Conservation (phyloP, 371 early-diverging fungal genomes). For the Dichotomocladium elegans region DNA sequence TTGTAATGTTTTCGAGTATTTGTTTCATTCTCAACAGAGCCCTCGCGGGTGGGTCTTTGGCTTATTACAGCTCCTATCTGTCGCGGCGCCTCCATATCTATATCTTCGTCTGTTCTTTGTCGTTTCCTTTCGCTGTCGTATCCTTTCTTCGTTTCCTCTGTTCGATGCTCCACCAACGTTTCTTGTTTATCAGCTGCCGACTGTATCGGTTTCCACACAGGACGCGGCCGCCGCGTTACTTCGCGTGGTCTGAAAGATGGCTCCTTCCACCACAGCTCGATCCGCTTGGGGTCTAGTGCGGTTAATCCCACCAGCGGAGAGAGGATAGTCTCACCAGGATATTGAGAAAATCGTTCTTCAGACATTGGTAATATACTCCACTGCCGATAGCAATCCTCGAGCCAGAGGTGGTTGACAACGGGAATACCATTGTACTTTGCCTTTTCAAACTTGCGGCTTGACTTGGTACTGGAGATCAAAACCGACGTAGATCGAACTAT, state of each 20-base stretch:
- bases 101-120: too few species aligned
- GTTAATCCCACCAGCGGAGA: conserved; percentile 25
- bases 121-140: too few species aligned
- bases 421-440: conserved; percentile 61
- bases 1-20: too few species aligned
- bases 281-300: conserved; percentile 6
- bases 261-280: conserved; percentile 25
- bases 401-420: conserved; percentile 86
- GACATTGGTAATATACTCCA: conserved; percentile 53
- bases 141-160: too few species aligned
- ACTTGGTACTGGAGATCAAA: conserved; percentile 61
- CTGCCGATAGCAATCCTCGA: conserved; percentile 70
- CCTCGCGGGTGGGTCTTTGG: too few species aligned
- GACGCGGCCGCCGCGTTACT: too few species aligned
- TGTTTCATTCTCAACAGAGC: too few species aligned
- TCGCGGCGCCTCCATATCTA: too few species aligned
- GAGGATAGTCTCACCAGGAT: conserved; percentile 32
- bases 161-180: too few species aligned
- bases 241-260: conserved; percentile 3
- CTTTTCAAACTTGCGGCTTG: conserved; percentile 27
- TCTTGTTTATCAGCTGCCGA: too few species aligned
- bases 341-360: conserved; percentile 52
- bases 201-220: too few species aligned
- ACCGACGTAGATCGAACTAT: conserved; percentile 48
- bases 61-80: too few species aligned